Evolutionary conservation across 2,329 filamentous ascomycete genomes (phyloP).

Genomic region (Geosmithia putterillii): DNA sequence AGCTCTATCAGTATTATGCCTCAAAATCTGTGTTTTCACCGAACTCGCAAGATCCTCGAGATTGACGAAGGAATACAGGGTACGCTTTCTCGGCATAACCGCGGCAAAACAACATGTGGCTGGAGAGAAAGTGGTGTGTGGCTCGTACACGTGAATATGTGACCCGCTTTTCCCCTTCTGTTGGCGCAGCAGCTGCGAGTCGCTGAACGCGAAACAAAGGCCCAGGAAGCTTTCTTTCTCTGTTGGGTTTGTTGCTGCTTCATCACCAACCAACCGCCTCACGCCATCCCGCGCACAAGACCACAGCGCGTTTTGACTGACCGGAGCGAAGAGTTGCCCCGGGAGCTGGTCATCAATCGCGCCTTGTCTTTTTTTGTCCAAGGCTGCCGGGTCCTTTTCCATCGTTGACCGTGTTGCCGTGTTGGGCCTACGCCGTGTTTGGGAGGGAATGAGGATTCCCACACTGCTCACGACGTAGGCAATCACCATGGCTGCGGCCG

Average conservation of each 20-base stretch:
- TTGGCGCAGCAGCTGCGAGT: neutral
- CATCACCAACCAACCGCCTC: neutral
- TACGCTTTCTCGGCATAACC: neutral
- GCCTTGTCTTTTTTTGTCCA: neutral
- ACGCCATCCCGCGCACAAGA: neutral
- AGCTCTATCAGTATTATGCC: no score
- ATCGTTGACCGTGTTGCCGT: neutral
- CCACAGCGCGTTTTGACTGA: neutral
- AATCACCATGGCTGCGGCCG: constrained; percentile 26
- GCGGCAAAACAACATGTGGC: neutral
- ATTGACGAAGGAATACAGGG: neutral
- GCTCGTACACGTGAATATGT: neutral
- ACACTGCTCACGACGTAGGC: neutral
- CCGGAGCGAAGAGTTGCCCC: neutral
- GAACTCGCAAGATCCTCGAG: neutral
- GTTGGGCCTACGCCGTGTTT: neutral
- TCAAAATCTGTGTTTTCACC: no score
- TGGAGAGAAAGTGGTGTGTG: neutral
- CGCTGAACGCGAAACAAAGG: neutral
- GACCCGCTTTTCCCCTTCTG: neutral
- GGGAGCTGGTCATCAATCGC: neutral
- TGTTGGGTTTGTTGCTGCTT: neutral
- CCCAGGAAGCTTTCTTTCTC: neutral
- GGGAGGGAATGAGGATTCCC: constrained; percentile 1
- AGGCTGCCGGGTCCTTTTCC: neutral